Conservation (phyloP, 2,329 filamentous ascomycete genomes). For the Nothophaeocryptopus gaeumannii region DNA sequence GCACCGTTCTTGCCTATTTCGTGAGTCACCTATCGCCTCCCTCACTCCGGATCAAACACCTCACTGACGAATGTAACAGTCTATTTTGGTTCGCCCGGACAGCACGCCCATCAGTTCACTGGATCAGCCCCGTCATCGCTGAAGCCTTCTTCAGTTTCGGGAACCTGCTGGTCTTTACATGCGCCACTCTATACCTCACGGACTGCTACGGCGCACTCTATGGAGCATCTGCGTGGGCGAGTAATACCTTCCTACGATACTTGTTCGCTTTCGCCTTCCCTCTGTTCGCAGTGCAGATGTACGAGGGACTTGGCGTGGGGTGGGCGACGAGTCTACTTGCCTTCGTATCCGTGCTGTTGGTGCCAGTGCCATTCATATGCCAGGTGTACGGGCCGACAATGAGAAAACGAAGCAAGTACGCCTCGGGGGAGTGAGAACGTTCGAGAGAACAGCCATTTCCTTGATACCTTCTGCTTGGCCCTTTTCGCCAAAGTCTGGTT, state of each 20-base stretch:
- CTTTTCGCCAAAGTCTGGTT: too few species aligned
- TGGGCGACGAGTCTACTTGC: conserved; percentile 43
- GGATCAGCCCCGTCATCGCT: conserved; percentile 39
- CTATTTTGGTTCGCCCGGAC: conserved; percentile 39
- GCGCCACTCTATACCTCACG: conserved; percentile 17
- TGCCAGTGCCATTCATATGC: conserved; percentile 31
- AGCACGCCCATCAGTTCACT: conserved; percentile 30
- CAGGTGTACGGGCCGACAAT: conserved; percentile 12
- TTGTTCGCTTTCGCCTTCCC: conserved; percentile 37
- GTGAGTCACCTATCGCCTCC: too few species aligned
- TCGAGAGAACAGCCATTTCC: too few species aligned
- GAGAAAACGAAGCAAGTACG: conserved; percentile 5
- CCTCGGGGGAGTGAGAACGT: not conserved
- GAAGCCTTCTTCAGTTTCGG: conserved; percentile 38
- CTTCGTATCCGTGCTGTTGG: conserved; percentile 31
- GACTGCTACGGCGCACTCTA: conserved; percentile 20
- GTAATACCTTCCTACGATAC: conserved; percentile 31
- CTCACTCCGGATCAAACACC: too few species aligned
- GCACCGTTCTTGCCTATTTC: conserved; percentile 31
- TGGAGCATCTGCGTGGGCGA: conserved; percentile 33
- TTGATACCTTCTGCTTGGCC: too few species aligned
- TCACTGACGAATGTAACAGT: too few species aligned
- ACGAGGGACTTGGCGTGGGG: conserved; percentile 36
- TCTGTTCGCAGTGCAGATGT: conserved; percentile 42
- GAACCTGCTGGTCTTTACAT: conserved; percentile 38